These are phyloP conservation scores for Cercospora brassicicola DNA, from an alignment of 2,329 filamentous ascomycete species.

Conservation along the genomic window DNA sequence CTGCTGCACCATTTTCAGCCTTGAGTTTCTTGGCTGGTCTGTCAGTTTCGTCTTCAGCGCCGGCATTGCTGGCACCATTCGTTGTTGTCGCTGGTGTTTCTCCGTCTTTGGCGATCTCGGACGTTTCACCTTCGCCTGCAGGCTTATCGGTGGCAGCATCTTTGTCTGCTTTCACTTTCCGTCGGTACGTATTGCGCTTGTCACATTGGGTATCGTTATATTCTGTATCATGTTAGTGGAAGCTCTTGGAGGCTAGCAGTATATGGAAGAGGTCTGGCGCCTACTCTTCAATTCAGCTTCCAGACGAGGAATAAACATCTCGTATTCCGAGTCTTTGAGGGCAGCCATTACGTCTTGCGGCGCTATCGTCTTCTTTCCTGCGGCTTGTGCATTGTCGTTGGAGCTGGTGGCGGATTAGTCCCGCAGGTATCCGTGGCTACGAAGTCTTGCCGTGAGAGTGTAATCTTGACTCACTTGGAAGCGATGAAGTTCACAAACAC, in stretches of 20 bases:
- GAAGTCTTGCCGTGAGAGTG: background rate
- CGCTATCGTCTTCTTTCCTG: slow-evolving; percentile 76
- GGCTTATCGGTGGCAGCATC: slow-evolving; percentile 28
- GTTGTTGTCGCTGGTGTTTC: slow-evolving; percentile 7
- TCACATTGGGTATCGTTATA: slow-evolving; percentile 72
- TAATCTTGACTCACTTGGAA: slow-evolving; percentile 59
- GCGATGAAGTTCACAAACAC: slow-evolving; percentile 82
- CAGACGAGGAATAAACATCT: slow-evolving; percentile 67
- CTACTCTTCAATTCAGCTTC: slow-evolving; percentile 75
- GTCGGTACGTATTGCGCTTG: slow-evolving; percentile 71
- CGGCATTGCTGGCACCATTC: slow-evolving; percentile 33
- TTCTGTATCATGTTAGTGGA: slow-evolving; percentile 48
- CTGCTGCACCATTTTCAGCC: slow-evolving; percentile 42
- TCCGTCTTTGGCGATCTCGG: slow-evolving; percentile 22
- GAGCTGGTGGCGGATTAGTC: slow-evolving; percentile 53
- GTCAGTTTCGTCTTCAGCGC: slow-evolving; percentile 44
- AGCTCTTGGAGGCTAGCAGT: background rate
- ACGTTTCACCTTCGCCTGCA: slow-evolving; percentile 14
- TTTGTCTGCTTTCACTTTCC: slow-evolving; percentile 68
- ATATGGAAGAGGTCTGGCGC: slow-evolving; percentile 35
- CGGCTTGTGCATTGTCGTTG: slow-evolving; percentile 66
- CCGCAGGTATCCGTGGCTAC: background rate
- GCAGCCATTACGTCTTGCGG: slow-evolving; percentile 75
- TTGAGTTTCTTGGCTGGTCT: slow-evolving; percentile 55
- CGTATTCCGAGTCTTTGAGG: slow-evolving; percentile 73